Evolutionary conservation across 352 stramenopile genomes (phyloP).

Genomic region (Pythium insidiosum): DNA sequence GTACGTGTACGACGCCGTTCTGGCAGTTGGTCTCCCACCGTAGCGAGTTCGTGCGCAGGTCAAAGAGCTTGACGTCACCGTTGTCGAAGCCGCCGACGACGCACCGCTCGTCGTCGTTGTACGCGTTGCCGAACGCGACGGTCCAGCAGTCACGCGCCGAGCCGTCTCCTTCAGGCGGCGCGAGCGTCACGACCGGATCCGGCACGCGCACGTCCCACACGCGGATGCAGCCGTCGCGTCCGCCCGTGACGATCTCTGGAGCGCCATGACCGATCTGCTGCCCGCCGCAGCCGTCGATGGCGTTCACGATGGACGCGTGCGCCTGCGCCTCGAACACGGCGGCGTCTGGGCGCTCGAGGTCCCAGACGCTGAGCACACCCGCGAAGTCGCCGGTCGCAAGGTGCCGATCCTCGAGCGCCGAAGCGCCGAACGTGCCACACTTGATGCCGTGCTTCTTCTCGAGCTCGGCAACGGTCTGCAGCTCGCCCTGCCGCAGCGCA

Average conservation of each 20-base stretch:
- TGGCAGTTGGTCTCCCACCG: slow-evolving; percentile 95
- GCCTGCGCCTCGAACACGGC: slow-evolving; percentile 87
- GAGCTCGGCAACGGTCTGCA: slow-evolving; percentile 52
- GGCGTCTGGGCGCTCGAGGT: slow-evolving; percentile 72
- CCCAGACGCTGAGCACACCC: slow-evolving; percentile 76
- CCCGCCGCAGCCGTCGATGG: slow-evolving; percentile 92
- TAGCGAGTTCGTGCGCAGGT: slow-evolving; percentile 90
- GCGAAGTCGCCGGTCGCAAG: slow-evolving; percentile 77
- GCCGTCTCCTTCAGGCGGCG: slow-evolving; percentile 79
- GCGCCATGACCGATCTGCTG: slow-evolving; percentile 85
- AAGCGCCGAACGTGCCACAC: slow-evolving; percentile 94
- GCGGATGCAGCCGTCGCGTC: slow-evolving; percentile 91
- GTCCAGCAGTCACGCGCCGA: slow-evolving; percentile 92
- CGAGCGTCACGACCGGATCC: slow-evolving; percentile 89
- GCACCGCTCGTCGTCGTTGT: slow-evolving; percentile 90
- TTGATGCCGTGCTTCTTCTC: slow-evolving; percentile 92
- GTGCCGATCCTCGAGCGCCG: slow-evolving; percentile 82
- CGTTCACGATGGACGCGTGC: slow-evolving; percentile 93
- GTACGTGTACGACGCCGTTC: slow-evolving; percentile 93
- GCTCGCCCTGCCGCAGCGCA: slow-evolving; percentile 85
- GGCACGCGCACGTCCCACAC: slow-evolving; percentile 93
- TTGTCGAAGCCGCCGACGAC: slow-evolving; percentile 95
- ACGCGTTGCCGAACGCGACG: slow-evolving; percentile 94
- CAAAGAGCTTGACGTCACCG: slow-evolving; percentile 96
- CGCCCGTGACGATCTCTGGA: slow-evolving; percentile 92